Evolutionary conservation across 2,329 filamentous ascomycete species (phyloP).

Genomic region (Fusarium vanettenii): DNA sequence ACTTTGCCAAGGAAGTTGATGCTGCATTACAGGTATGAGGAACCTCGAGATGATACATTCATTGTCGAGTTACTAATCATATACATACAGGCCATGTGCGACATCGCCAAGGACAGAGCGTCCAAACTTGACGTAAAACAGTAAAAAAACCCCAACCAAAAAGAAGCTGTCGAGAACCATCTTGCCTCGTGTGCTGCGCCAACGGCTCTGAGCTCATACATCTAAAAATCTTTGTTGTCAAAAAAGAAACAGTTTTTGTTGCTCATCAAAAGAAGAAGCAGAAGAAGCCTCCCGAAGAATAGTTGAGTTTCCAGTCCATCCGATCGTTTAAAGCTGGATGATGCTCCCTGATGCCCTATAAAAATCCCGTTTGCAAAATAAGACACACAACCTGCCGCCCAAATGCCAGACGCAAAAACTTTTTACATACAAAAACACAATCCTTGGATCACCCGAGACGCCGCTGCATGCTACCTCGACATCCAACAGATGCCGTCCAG

Average conservation of each 20-base stretch:
- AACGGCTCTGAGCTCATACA: conserved; percentile 10
- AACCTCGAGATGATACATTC: background rate
- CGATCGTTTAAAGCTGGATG: conserved; percentile 1
- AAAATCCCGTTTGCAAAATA: conserved; percentile 1
- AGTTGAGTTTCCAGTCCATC: background rate
- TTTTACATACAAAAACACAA: conserved; percentile 23
- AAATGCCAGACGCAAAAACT: conserved; percentile 11
- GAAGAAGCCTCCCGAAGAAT: background rate
- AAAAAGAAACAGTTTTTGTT: background rate
- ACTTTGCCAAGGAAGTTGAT: conserved; percentile 74
- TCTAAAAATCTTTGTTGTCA: background rate
- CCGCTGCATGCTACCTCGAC: conserved; percentile 37
- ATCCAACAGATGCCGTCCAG: conserved; percentile 66
- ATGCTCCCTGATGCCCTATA: conserved; percentile 6
- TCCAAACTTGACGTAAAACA: conserved; percentile 33
- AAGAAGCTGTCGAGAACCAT: background rate
- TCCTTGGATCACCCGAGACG: background rate
- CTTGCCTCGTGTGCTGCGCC: background rate
- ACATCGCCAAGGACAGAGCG: conserved; percentile 86
- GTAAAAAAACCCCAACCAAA: background rate
- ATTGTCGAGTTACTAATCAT: conserved; percentile 22
- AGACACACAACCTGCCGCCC: conserved; percentile 10
- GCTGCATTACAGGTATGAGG: conserved; percentile 78
- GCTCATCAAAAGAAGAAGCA: background rate
- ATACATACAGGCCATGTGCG: conserved; percentile 79